Conservation (phyloP, 2,329 filamentous ascomycete genomes). For the Penicillium digitatum region DNA sequence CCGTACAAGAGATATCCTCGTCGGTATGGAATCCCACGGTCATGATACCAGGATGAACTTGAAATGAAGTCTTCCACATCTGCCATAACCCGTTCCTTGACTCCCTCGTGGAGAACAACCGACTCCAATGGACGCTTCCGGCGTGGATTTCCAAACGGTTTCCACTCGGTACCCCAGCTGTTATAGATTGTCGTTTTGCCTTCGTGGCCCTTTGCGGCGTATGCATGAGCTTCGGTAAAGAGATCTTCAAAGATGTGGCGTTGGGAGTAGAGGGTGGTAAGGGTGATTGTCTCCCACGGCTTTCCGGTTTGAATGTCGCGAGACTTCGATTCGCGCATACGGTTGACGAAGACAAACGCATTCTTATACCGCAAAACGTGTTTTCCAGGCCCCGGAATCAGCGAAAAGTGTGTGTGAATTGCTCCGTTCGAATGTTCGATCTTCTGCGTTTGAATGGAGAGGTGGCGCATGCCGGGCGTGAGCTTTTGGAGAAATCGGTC, state of each 20-base stretch:
- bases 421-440: constrained; percentile 62
- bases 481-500: constrained; percentile 55
- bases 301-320: constrained; percentile 75
- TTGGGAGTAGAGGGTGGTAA: constrained; percentile 87
- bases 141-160: constrained; percentile 74
- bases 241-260: constrained; percentile 86
- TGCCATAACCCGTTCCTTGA: constrained; percentile 73
- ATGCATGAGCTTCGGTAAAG: constrained; percentile 77
- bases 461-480: constrained; percentile 59
- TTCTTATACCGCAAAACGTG: constrained; percentile 83
- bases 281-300: constrained; percentile 88
- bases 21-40: constrained; percentile 90
- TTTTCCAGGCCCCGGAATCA: constrained; percentile 85
- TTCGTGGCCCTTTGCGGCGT: constrained; percentile 75
- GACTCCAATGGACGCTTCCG: constrained; percentile 83
- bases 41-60: constrained; percentile 81
- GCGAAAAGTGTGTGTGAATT: constrained; percentile 72
- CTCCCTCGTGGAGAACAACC: constrained; percentile 77
- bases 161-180: constrained; percentile 79
- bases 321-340: constrained; percentile 79
- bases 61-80: constrained; percentile 80
- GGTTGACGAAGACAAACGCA: constrained; percentile 80
- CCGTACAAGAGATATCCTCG: constrained; percentile 86
- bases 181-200: constrained; percentile 93
- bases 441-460: constrained; percentile 62